These are phyloP conservation scores for Ophiostoma australiae DNA, from an alignment of 2,329 filamentous ascomycete species.

Conservation along the genomic window DNA sequence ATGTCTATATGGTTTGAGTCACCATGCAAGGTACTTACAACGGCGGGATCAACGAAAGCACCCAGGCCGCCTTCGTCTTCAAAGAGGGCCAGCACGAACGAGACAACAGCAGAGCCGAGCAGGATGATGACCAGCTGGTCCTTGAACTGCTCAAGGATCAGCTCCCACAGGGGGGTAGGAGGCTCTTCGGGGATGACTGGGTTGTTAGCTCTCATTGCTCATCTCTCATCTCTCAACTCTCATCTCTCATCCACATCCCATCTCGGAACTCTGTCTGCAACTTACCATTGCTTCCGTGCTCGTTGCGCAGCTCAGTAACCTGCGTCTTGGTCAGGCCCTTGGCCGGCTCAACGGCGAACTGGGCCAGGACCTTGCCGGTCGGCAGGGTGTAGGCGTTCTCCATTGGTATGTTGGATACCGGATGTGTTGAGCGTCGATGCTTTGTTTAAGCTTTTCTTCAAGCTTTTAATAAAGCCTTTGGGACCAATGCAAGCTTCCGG, in stretches of 20 bases:
- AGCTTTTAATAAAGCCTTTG: background rate
- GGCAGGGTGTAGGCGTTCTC: constrained; percentile 58
- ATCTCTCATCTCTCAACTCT: background rate
- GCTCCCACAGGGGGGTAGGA: constrained; percentile 90
- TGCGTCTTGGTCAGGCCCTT: constrained; percentile 57
- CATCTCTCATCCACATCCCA: background rate
- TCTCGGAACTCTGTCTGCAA: background rate
- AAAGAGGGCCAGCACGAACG: constrained; percentile 87
- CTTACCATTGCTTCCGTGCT: constrained; percentile 64
- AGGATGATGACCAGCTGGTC: constrained; percentile 96
- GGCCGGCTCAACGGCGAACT: constrained; percentile 52
- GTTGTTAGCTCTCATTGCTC: constrained; percentile 9
- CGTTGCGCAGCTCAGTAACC: constrained; percentile 50
- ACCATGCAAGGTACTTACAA: constrained; percentile 57
- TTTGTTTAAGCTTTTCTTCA: background rate
- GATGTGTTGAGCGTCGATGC: background rate
- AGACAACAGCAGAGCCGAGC: constrained; percentile 85
- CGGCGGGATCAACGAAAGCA: constrained; percentile 91
- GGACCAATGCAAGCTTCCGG: background rate
- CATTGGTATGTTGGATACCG: constrained; percentile 41
- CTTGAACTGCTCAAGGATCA: constrained; percentile 98
- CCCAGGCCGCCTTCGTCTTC: constrained; percentile 93
- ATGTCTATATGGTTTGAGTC: background rate
- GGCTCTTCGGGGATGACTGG: constrained; percentile 74
- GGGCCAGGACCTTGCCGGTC: constrained; percentile 53